Conservation (phyloP, 2,329 filamentous ascomycete genomes). For the Fusarium chuoi region DNA sequence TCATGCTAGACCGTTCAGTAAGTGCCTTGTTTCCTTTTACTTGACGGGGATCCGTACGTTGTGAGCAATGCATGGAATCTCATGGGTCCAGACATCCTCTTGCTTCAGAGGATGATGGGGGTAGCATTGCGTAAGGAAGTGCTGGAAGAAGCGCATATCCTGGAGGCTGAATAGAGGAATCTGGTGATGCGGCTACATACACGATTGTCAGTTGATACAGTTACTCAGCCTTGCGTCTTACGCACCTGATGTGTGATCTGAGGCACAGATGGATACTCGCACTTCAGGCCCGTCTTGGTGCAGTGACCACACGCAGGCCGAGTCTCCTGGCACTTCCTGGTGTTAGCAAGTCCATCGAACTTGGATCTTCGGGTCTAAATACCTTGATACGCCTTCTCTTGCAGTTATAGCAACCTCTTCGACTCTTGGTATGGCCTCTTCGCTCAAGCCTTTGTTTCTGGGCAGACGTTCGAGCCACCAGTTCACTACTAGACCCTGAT, state of each 20-base stretch:
- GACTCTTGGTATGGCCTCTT: conserved; percentile 73
- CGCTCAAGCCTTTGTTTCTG: conserved; percentile 58
- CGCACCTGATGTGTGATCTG: conserved; percentile 63
- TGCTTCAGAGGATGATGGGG: conserved; percentile 73
- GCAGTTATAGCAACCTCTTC: conserved; percentile 74
- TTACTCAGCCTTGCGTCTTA: too few species aligned
- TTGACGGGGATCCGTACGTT: conserved; percentile 57
- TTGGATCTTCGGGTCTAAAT: neutral
- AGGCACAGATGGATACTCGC: conserved; percentile 67
- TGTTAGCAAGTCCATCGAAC: conserved; percentile 14
- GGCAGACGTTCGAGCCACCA: conserved; percentile 23
- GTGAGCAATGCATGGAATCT: conserved; percentile 74
- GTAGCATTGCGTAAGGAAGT: conserved; percentile 70
- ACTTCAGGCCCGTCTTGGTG: conserved; percentile 68
- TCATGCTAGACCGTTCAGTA: conserved; percentile 59
- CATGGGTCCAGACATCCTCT: conserved; percentile 73
- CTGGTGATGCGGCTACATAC: conserved; percentile 62
- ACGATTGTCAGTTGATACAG: neutral
- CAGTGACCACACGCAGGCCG: conserved; percentile 72
- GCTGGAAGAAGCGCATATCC: conserved; percentile 76
- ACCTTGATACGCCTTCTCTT: conserved; percentile 74
- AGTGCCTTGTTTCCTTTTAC: neutral
- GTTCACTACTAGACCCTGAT: conserved; percentile 33
- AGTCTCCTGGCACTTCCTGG: conserved; percentile 70
- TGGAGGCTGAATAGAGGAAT: conserved; percentile 69